Evolutionary conservation across 2,329 filamentous ascomycete species (phyloP).

Genomic region (Aspergillus floridensis): DNA sequence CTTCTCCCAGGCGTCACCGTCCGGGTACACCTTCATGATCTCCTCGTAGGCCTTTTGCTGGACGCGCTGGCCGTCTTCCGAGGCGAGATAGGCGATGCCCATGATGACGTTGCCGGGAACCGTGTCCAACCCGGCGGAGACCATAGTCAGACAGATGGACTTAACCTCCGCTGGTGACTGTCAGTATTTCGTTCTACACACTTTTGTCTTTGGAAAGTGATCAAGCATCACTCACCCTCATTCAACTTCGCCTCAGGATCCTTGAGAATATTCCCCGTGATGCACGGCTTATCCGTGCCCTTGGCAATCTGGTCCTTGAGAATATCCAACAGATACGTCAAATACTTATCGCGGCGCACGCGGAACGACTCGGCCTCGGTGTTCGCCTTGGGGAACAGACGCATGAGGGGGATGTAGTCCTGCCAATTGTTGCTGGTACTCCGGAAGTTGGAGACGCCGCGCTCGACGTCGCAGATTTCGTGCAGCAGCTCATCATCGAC

Average conservation of each 20-base stretch:
- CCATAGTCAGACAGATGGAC: slow-evolving; percentile 78
- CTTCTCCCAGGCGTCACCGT: slow-evolving; percentile 72
- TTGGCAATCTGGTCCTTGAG: slow-evolving; percentile 61
- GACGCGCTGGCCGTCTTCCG: slow-evolving; percentile 64
- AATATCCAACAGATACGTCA: slow-evolving; percentile 58
- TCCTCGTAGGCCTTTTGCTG: slow-evolving; percentile 68
- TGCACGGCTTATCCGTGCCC: slow-evolving; percentile 66
- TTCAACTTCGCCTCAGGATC: slow-evolving; percentile 67
- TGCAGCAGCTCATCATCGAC: slow-evolving; percentile 65
- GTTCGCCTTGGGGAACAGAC: slow-evolving; percentile 62
- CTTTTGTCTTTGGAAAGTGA: no score
- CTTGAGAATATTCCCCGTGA: slow-evolving; percentile 69
- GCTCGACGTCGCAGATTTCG: slow-evolving; percentile 74
- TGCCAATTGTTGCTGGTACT: slow-evolving; percentile 82
- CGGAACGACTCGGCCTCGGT: slow-evolving; percentile 64
- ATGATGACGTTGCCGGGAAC: slow-evolving; percentile 77
- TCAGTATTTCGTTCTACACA: background rate
- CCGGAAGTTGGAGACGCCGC: slow-evolving; percentile 71
- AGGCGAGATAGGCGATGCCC: slow-evolving; percentile 74
- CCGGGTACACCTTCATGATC: slow-evolving; percentile 68
- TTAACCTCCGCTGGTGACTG: slow-evolving; percentile 64
- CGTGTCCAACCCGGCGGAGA: slow-evolving; percentile 77
- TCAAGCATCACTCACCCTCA: slow-evolving; percentile 47
- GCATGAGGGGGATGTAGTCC: slow-evolving; percentile 75
- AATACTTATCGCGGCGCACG: slow-evolving; percentile 64